Evolutionary conservation across 192 early-diverging fungal species (phyloP), one percentile per base, ranked within the genome.

Genomic region (Rhizoclosmatium globosum): DNA sequence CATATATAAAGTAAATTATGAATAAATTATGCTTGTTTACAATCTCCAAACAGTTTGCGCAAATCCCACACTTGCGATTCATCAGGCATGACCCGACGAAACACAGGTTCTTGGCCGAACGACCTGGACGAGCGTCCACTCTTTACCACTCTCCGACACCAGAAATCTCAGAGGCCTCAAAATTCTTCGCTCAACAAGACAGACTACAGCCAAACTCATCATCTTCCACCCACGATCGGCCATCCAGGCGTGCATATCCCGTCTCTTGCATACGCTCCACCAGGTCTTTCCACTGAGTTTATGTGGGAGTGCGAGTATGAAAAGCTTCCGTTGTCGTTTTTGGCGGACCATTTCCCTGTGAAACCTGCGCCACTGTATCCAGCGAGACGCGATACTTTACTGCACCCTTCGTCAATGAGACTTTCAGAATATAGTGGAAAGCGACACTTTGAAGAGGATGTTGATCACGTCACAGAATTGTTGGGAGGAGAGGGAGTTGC

Each of bases 281-380:
- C 69, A 6, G 69, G 69, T 2, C 69, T 71, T 9, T 71, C 69
- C 4, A 71, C 69, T 38, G 69, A 71, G 53, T 48, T 56, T n/a
- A 48, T 71, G 47, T 71, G 69, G 69, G 69, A 71, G 38, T 56
- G 50, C n/a, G 69, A 43, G 15, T 71, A 71, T 46, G 69, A 68
- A 17, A 68, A 68, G 45, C 3, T 68, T 19, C 67, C 67, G 45
- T n/a, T 17, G 23, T 47, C 61, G n/a, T 64, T 64, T 21, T 47
- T 43, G 11, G 17, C 7, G 67, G 7, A 43, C 38, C 67, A 2
- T 2, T 68, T 4, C 15, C 42, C 23, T 2, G 13, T 44, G 23
- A 11, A 44, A 15, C n/a, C 46, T 6, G 45, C 38, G 44, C 4
- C 4, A 23, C 50, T 31, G 19, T 31, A 41, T 56, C 13, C 50